A percentile compares a stretch with the other conserved stretches of the same genome.
Conservation (phyloP, 2,329 filamentous ascomycete genomes). For the Pseudodiploospora longispora region DNA sequence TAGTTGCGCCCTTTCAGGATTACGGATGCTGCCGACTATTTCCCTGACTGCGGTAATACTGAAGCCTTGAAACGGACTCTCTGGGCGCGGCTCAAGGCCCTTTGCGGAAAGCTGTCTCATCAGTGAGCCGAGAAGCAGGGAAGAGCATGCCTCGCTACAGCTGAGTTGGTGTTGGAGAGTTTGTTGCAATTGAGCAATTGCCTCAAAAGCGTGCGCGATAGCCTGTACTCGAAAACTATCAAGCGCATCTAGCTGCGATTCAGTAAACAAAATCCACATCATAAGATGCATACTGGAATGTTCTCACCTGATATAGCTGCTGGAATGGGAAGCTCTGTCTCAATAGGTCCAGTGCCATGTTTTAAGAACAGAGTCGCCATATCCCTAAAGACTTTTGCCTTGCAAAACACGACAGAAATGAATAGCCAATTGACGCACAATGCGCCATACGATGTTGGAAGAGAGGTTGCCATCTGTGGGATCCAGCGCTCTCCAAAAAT, state of each 20-base stretch:
- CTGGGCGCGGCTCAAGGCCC: background rate
- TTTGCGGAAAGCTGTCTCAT: constrained; percentile 6
- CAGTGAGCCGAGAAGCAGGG: constrained; percentile 12
- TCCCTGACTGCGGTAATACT: too few relatives aligned
- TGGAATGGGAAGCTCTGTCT: constrained; percentile 4
- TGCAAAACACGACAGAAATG: constrained; percentile 12
- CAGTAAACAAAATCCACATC: too few relatives aligned
- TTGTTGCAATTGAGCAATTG: too few relatives aligned
- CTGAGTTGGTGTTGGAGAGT: background rate
- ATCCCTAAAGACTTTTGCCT: background rate
- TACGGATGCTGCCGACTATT: too few relatives aligned
- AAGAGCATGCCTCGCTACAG: constrained; percentile 12
- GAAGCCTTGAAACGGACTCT: background rate
- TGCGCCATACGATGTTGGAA: constrained; percentile 2
- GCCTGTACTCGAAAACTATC: too few relatives aligned
- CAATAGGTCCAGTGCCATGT: constrained; percentile 5
- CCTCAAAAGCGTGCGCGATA: too few relatives aligned
- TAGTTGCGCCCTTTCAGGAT: too few relatives aligned
- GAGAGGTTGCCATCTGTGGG: background rate
- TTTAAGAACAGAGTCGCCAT: constrained; percentile 9
- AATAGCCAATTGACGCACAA: constrained; percentile 8
- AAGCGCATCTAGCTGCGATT: too few relatives aligned
- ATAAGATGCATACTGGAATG: too few relatives aligned
- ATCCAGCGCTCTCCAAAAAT: constrained; percentile 35
- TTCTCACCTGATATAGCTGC: too few relatives aligned